phyloP scores from a whole-genome alignment of 768 basidiomycete species.

The Trametes gibbosa region DNA sequence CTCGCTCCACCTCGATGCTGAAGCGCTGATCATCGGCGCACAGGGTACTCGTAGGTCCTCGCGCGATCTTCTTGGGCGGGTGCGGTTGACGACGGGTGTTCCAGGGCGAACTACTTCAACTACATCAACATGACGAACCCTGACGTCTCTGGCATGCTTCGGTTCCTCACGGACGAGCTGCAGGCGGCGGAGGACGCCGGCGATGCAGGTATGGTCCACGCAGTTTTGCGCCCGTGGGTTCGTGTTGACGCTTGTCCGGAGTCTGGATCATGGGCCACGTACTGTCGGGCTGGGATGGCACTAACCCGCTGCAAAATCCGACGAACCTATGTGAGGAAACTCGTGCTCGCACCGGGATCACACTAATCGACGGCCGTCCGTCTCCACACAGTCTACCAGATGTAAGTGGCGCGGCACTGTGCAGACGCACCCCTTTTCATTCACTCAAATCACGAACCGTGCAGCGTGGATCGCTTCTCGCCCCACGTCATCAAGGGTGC shows the following conservation, averaged over 20 bases:
- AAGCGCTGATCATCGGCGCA: neutral
- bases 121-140: slow-evolving; percentile 71
- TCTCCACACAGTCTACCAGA: slow-evolving; percentile 44
- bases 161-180: slow-evolving; percentile 74
- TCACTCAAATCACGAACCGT: neutral
- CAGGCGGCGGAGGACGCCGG: slow-evolving; percentile 77
- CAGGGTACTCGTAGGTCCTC: slow-evolving; percentile 2
- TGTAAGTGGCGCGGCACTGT: slow-evolving; percentile 31
- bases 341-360: neutral
- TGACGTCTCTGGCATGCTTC: slow-evolving; percentile 73
- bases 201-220: slow-evolving; percentile 52
- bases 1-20: neutral
- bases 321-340: slow-evolving; percentile 61
- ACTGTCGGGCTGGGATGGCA: slow-evolving; percentile 67
- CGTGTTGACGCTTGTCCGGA: slow-evolving; percentile 24
- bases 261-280: slow-evolving; percentile 59
- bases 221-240: neutral
- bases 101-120: slow-evolving; percentile 68
- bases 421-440: neutral
- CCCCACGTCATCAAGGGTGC: slow-evolving; percentile 74
- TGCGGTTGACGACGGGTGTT: neutral
- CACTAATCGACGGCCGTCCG: slow-evolving; percentile 31
- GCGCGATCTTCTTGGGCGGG: slow-evolving; percentile 29
- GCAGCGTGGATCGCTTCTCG: slow-evolving; percentile 71
- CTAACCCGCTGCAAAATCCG: slow-evolving; percentile 59